Conservation (phyloP, 73 alveolate species). For the Breviolum minutum region DNA sequence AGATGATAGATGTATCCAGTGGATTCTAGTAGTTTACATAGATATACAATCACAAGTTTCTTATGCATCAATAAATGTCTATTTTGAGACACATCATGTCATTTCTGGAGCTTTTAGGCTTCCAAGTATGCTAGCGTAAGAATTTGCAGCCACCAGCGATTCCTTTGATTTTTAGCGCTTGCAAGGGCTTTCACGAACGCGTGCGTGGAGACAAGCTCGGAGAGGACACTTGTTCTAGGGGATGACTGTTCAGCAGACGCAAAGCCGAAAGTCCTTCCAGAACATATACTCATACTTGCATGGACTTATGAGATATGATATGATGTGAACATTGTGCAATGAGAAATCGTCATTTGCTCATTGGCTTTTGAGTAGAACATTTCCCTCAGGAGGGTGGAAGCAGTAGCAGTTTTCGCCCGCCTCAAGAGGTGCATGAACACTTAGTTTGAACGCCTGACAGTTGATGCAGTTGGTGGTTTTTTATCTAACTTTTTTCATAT, state of each 20-base stretch:
- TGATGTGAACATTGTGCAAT: too few species aligned
- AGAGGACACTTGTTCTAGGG: neutral
- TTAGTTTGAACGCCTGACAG: too few species aligned
- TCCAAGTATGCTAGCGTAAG: too few species aligned
- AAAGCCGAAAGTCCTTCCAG: too few species aligned
- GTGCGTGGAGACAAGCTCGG: conserved; percentile 13
- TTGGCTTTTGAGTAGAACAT: too few species aligned
- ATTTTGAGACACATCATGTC: too few species aligned
- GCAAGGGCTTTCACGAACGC: conserved; percentile 38
- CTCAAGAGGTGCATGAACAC: neutral
- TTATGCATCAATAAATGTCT: neutral
- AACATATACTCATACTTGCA: too few species aligned
- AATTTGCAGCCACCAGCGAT: neutral
- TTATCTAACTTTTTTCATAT: neutral
- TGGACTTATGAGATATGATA: too few species aligned
- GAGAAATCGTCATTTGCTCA: too few species aligned
- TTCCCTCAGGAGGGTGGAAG: conserved; percentile 32
- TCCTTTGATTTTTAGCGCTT: neutral
- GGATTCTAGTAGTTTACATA: too few species aligned
- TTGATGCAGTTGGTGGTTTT: neutral
- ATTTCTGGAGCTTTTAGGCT: too few species aligned
- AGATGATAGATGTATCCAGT: neutral
- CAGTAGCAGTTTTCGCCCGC: conserved; percentile 57
- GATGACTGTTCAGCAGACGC: neutral
- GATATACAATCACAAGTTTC: too few species aligned